Evolutionary conservation across 169 alveolate genomes (phyloP).

Genomic region (Eimeria necatrix): DNA sequence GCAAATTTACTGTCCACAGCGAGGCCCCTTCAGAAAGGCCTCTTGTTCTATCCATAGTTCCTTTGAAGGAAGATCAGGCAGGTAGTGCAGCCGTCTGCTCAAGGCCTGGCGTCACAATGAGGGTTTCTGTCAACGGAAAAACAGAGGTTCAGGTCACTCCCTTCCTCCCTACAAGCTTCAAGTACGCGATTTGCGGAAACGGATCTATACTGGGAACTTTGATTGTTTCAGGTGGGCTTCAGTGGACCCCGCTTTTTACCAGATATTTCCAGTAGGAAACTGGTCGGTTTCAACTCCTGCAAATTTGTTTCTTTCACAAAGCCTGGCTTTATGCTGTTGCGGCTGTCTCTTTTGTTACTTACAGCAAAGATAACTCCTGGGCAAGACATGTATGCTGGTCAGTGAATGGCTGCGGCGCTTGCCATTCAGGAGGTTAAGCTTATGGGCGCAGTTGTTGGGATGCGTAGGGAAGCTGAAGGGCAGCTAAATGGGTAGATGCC

Average conservation of each 20-base stretch:
- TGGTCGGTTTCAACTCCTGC: background rate
- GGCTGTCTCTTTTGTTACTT: background rate
- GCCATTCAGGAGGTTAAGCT: background rate
- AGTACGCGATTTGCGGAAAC: constrained; percentile 54
- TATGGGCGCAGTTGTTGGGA: too few species aligned
- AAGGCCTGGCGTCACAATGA: constrained; percentile 27
- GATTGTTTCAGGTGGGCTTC: constrained; percentile 34
- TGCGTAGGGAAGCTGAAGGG: too few species aligned
- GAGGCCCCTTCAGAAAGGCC: background rate
- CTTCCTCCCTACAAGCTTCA: constrained; percentile 27
- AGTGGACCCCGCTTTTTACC: background rate
- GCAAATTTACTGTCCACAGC: constrained; percentile 51
- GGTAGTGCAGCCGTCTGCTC: constrained; percentile 43
- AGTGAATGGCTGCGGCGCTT: background rate
- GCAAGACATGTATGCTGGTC: background rate
- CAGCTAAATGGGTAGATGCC: too few species aligned
- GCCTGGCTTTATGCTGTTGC: background rate
- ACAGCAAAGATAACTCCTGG: constrained; percentile 16
- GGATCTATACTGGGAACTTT: constrained; percentile 52
- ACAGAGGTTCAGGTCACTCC: constrained; percentile 19
- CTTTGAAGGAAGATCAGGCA: background rate
- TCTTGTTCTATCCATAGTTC: constrained; percentile 28
- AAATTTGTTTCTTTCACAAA: background rate
- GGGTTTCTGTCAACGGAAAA: constrained; percentile 10
- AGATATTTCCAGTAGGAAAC: background rate